Evolutionary conservation across 208 protist species (phyloP).

Genomic region (Phytomonas sp.): DNA sequence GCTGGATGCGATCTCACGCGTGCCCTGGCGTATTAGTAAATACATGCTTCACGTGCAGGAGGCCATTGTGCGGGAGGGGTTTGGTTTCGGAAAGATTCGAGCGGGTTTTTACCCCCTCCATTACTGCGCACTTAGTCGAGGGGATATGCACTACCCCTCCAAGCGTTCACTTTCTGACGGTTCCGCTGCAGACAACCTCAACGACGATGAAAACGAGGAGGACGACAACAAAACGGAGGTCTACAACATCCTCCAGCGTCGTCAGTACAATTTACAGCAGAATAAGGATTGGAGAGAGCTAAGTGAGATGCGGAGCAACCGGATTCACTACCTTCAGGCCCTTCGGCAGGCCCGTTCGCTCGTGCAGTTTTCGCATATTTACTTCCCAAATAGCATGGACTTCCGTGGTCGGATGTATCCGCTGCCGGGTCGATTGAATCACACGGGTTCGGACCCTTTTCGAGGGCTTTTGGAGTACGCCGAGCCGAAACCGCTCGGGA

Average conservation of each 20-base stretch:
- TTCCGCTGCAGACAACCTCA: not conserved
- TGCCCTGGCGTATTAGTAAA: slow-evolving; percentile 89
- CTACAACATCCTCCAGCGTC: slow-evolving; percentile 62
- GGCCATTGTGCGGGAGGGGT: slow-evolving; percentile 88
- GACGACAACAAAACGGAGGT: slow-evolving; percentile 23
- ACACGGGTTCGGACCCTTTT: slow-evolving; percentile 92
- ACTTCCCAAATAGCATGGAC: slow-evolving; percentile 98
- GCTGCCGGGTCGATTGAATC: slow-evolving; percentile 95
- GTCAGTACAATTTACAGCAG: slow-evolving; percentile 55
- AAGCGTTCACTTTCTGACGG: slow-evolving; percentile 9
- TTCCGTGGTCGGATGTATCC: slow-evolving; percentile 98
- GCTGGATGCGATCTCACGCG: slow-evolving; percentile 83
- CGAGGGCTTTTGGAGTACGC: slow-evolving; percentile 94
- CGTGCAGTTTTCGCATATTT: slow-evolving; percentile 90
- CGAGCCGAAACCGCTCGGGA: slow-evolving; percentile 90
- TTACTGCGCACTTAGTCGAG: slow-evolving; percentile 58
- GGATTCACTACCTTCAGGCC: slow-evolving; percentile 84
- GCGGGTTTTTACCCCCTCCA: slow-evolving; percentile 86
- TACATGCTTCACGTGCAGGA: slow-evolving; percentile 92
- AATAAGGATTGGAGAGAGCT: slow-evolving; percentile 78
- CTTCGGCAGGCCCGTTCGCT: slow-evolving; percentile 86
- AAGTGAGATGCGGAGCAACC: slow-evolving; percentile 73
- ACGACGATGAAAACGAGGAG: slow-evolving; percentile 19
- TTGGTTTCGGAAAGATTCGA: slow-evolving; percentile 85
- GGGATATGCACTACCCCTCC: slow-evolving; percentile 42